Evolutionary conservation across 2,329 filamentous ascomycete species (phyloP).

Genomic region (Harringtonia lauricola): DNA sequence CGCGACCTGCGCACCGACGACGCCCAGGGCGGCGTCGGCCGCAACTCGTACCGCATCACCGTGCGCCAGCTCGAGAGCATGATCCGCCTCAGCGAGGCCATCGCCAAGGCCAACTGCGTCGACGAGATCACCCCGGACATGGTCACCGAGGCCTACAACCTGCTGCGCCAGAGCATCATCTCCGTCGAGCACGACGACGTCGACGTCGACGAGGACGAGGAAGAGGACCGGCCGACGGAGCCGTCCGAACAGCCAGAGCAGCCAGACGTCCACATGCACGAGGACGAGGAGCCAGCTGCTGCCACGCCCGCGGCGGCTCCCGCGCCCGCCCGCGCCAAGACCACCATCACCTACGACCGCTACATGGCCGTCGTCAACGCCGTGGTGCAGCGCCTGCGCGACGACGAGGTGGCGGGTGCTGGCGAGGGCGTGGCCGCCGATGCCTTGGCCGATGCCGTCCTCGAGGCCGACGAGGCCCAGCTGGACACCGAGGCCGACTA

Average conservation of each 20-base stretch:
- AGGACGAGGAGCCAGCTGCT: slow-evolving; percentile 16
- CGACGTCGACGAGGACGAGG: slow-evolving; percentile 77
- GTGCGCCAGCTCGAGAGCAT: slow-evolving; percentile 92
- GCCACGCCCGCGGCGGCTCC: not conserved
- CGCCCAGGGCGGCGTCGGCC: slow-evolving; percentile 82
- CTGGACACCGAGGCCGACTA: slow-evolving; percentile 73
- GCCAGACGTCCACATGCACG: slow-evolving; percentile 24
- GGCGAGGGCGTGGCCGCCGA: slow-evolving; percentile 82
- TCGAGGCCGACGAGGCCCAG: slow-evolving; percentile 82
- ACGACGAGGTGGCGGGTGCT: slow-evolving; percentile 59
- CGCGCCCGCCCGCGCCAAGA: slow-evolving; percentile 40
- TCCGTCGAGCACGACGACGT: slow-evolving; percentile 97
- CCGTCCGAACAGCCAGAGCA: slow-evolving; percentile 35
- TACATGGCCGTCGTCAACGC: slow-evolving; percentile 85
- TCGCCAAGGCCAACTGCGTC: slow-evolving; percentile 94
- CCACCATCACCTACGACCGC: slow-evolving; percentile 90
- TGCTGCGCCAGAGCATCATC: slow-evolving; percentile 90
- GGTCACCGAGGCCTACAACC: slow-evolving; percentile 83
- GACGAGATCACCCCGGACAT: slow-evolving; percentile 77
- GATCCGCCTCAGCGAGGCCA: slow-evolving; percentile 93
- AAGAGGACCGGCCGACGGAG: slow-evolving; percentile 67
- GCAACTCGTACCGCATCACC: slow-evolving; percentile 95
- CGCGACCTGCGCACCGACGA: slow-evolving; percentile 92
- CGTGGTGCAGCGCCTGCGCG: slow-evolving; percentile 71
- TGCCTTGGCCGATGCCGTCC: slow-evolving; percentile 75